Evolutionary conservation across 176 grass and related monocot genomes (phyloP), one percentile per base, ranked within the genome.

Genomic region (Alopecurus myosuroides): DNA sequence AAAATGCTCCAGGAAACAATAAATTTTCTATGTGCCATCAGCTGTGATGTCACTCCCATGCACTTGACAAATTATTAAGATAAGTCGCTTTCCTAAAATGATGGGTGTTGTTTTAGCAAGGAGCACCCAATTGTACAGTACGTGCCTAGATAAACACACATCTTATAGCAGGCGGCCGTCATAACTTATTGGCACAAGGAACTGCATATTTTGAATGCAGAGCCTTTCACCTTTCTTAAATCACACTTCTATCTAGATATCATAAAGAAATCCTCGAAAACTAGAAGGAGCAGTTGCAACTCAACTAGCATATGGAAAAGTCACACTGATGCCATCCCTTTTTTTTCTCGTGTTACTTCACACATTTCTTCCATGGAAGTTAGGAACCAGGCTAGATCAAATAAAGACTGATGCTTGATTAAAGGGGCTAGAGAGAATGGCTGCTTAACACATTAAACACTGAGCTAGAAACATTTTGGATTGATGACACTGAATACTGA

Each of bases 201-300:
- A 58, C 74, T 87, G 88, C 79, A 84, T 80, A 80, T 90, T 83
- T 86, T 64, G 80, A 80, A 65, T 51, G 23, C 19, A 76, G 58
- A 76, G 60, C 60, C 39, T 80, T 79, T 40, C 33, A 31, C 26
- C 22, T 76, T 90, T 90, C 37, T 87, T 90, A 80, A 80, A 68
- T 79, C 85, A 62, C 48, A 75, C 37, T 58, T 62, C n/a, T 76
- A 76, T 69, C 85, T 80, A 84, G 39, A 80, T 81, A 42, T 70
- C 39, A 87, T 79, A 84, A 86, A 90, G 7, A 90, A 86, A 69
- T 76, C 69, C 23, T 71, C 61, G 41, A 51, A 61, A 42, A 70
- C 40, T 87, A 49, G 60, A 81, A 87, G 42, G 46, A 45, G 62
- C 39, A 75, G 37, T 11, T 49, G 39, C 12, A 75, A 23, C 34